Evolutionary conservation across 208 protist species (phyloP), one percentile per base, ranked within the genome.

Genomic region (Strigomonas oncopelti): DNA sequence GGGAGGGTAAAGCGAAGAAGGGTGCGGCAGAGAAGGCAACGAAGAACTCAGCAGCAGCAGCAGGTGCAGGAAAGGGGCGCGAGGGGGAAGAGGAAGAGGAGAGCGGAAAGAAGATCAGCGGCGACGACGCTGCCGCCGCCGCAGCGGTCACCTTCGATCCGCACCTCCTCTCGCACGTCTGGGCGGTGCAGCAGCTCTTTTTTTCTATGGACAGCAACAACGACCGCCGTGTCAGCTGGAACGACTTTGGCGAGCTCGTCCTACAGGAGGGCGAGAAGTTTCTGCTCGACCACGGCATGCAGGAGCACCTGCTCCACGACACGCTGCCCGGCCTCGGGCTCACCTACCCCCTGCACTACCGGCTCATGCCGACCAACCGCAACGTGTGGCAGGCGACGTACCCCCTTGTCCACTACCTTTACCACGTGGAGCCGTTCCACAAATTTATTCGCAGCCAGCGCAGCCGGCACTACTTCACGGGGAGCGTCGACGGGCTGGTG

Each of bases 401-500:
- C 72, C 88, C 91, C 11, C 71, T 87, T 20, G 83, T 94, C 3
- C 82, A 84, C 42, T 74, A 86, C 61, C 78, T 96, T 48, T 94
- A 88, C 58, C 91, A 96, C 78, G 77, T 74, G 31, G 69, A 84
- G 56, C 71, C 85, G 25, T 85, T 96, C 57, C 83, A 72, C 5
- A 75, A 83, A 53, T 67, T 96, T 3, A 60, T 92, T 22, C 61
- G 80, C 54, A 81, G 83, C 55, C 65, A 79, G 32, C 75, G 71
- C 11, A 80, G 71, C n/a, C 68, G 69, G 13, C 74, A 85, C 51
- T 94, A 89, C 69, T 69, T 94, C 61, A 96, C 85, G 3, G 84
- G 77, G 1, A 76, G 79, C 1, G 68, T 69, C 45, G 91, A 96
- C 72, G 91, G 88, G 0, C 77, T 90, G n/a, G 84, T 94, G 55